Evolutionary conservation across 2,329 filamentous ascomycete species (phyloP).

Genomic region (Apiospora pterosperma): DNA sequence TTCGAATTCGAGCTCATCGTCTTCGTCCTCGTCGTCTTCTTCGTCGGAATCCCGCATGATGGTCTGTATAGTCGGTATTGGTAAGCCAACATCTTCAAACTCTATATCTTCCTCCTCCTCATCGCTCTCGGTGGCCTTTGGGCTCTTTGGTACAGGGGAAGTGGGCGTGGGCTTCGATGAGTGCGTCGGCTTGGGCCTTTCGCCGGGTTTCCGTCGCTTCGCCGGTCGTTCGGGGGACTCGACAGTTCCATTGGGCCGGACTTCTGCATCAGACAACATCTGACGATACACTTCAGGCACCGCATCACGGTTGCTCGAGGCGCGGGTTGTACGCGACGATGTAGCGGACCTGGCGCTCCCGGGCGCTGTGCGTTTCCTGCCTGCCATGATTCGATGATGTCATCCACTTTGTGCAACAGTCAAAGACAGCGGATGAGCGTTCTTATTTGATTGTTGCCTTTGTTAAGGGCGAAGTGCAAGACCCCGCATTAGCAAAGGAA

Average conservation of each 20-base stretch:
- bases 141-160: slow-evolving; percentile 6
- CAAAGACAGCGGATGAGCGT: neutral
- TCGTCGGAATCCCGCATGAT: slow-evolving; percentile 47
- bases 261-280: slow-evolving; percentile 48
- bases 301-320: slow-evolving; percentile 17
- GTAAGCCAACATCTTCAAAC: slow-evolving; percentile 49
- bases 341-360: slow-evolving; percentile 13
- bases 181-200: slow-evolving; percentile 15
- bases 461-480: neutral
- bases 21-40: slow-evolving; percentile 35
- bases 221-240: slow-evolving; percentile 34
- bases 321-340: slow-evolving; percentile 18
- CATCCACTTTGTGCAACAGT: slow-evolving; percentile 3
- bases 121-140: slow-evolving; percentile 17
- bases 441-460: neutral
- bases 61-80: slow-evolving; percentile 47
- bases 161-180: slow-evolving; percentile 18
- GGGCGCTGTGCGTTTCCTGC: slow-evolving; percentile 23
- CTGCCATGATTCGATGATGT: slow-evolving; percentile 20
- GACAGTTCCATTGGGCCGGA: slow-evolving; percentile 21
- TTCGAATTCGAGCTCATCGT: slow-evolving; percentile 43
- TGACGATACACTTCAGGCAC: slow-evolving; percentile 42
- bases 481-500: neutral
- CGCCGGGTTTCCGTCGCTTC: slow-evolving; percentile 38
- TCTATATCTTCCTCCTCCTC: slow-evolving; percentile 39